These are phyloP conservation scores for Hypsizygus marmoreus DNA, from an alignment of 768 basidiomycete genomes.

Conservation along the genomic window DNA sequence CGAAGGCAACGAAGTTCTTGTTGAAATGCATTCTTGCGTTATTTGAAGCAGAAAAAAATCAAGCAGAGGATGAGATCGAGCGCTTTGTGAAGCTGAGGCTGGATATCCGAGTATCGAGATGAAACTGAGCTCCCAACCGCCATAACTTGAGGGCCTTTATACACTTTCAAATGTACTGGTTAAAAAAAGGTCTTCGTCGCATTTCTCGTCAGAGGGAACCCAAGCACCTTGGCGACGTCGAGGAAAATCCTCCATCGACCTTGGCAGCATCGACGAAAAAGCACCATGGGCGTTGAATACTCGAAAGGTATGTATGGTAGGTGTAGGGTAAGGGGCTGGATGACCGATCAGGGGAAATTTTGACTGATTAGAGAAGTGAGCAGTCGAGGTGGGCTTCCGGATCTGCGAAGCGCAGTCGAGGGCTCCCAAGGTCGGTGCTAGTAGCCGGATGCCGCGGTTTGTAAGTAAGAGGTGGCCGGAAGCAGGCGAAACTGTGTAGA, in stretches of 20 bases:
- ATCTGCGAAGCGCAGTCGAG: not conserved
- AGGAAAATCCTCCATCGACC: not conserved
- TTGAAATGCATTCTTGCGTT: constrained; percentile 33
- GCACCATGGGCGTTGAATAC: constrained; percentile 3
- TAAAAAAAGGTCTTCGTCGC: constrained; percentile 9
- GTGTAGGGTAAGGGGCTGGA: not conserved
- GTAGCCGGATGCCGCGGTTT: too few relatives aligned
- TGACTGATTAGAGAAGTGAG: constrained; percentile 3
- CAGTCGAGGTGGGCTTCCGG: not conserved
- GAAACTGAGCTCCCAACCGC: constrained; percentile 11
- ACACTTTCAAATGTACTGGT: constrained; percentile 1
- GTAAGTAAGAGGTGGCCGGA: too few relatives aligned
- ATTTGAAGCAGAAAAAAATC: constrained; percentile 1
- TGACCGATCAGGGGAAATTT: not conserved
- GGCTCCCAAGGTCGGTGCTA: too few relatives aligned
- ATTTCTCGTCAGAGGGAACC: constrained; percentile 4
- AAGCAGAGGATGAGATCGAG: constrained; percentile 5
- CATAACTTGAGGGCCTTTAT: constrained; percentile 13
- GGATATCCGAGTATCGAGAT: not conserved
- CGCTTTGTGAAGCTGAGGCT: constrained; percentile 2
- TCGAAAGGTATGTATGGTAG: not conserved
- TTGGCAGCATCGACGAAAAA: not conserved
- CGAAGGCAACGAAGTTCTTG: constrained; percentile 34
- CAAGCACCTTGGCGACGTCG: not conserved
- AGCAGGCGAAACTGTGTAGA: too few relatives aligned